phyloP scores from a whole-genome alignment of 1,284 basidiomycete species.

The Ustilago vetiveriae region DNA sequence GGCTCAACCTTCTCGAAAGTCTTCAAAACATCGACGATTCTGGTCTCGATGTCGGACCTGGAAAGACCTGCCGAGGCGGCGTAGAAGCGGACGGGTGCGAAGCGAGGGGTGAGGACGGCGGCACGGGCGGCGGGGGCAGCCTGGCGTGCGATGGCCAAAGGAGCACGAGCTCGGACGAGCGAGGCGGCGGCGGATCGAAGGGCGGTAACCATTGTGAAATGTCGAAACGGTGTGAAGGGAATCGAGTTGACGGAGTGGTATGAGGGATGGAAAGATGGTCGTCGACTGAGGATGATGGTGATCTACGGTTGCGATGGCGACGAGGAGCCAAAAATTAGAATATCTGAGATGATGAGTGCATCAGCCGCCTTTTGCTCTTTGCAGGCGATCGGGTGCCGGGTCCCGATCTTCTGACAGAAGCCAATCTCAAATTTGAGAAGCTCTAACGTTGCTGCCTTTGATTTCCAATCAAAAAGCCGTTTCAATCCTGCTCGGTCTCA shows the following conservation, averaged over 20 bases:
- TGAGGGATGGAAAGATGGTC: neutral
- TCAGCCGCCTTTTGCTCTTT: constrained; percentile 1
- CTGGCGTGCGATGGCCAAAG: constrained; percentile 32
- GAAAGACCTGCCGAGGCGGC: constrained; percentile 80
- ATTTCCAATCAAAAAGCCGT: constrained; percentile 10
- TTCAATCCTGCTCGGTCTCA: no score
- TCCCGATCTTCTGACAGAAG: neutral
- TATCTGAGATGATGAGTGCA: constrained; percentile 16
- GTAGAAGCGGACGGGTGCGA: constrained; percentile 71
- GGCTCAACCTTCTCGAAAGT: constrained; percentile 94
- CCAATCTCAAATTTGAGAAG: neutral
- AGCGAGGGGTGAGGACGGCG: constrained; percentile 41
- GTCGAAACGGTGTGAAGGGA: neutral
- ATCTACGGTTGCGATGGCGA: constrained; percentile 28
- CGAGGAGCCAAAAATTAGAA: constrained; percentile 29
- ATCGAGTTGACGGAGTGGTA: constrained; percentile 4
- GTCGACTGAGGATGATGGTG: neutral
- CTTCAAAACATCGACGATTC: constrained; percentile 88
- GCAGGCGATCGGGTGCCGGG: neutral
- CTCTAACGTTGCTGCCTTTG: constrained; percentile 1
- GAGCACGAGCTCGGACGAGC: constrained; percentile 46
- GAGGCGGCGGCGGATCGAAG: constrained; percentile 46
- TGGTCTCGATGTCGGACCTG: constrained; percentile 79
- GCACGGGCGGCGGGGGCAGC: constrained; percentile 46
- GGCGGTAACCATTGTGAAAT: constrained; percentile 48